Conservation (phyloP, 208 protist genomes). For the Trypanosoma melophagium region DNA sequence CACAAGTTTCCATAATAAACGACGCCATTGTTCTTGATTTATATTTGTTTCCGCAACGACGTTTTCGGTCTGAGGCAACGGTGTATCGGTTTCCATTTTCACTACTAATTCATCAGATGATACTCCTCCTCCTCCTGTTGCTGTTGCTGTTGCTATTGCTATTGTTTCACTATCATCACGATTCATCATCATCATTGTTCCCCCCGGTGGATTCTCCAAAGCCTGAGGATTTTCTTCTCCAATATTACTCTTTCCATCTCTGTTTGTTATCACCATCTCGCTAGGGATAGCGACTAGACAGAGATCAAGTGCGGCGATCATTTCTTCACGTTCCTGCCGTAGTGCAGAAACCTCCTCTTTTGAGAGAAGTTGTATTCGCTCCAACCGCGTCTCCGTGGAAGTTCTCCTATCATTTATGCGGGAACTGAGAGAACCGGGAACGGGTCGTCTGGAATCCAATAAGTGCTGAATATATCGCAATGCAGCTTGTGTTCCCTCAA, state of each 20-base stretch:
- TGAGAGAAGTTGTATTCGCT: not conserved
- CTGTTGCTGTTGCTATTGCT: not conserved
- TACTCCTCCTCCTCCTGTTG: slow-evolving; percentile 3
- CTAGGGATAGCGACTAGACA: slow-evolving; percentile 70
- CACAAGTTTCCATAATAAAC: slow-evolving; percentile 32
- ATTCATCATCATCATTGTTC: not conserved
- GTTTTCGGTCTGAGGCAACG: too few species aligned
- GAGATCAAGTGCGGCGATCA: slow-evolving; percentile 79
- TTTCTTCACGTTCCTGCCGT: slow-evolving; percentile 55
- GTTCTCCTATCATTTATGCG: too few species aligned
- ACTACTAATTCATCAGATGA: too few species aligned
- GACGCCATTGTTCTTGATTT: slow-evolving; percentile 29
- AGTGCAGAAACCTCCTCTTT: slow-evolving; percentile 17
- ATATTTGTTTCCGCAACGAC: not conserved
- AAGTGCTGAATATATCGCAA: slow-evolving; percentile 53
- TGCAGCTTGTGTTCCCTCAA: slow-evolving; percentile 48
- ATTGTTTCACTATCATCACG: slow-evolving; percentile 2
- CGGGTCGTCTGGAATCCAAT: slow-evolving; percentile 30
- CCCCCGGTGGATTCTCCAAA: not conserved
- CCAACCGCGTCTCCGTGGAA: too few species aligned
- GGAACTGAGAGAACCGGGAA: too few species aligned
- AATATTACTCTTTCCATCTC: not conserved
- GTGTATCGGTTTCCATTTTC: too few species aligned
- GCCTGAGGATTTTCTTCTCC: not conserved
- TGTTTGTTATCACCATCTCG: not conserved